Evolutionary conservation across 176 grass and related monocot genomes (phyloP).

Genomic region (Rhynchospora pubera): DNA sequence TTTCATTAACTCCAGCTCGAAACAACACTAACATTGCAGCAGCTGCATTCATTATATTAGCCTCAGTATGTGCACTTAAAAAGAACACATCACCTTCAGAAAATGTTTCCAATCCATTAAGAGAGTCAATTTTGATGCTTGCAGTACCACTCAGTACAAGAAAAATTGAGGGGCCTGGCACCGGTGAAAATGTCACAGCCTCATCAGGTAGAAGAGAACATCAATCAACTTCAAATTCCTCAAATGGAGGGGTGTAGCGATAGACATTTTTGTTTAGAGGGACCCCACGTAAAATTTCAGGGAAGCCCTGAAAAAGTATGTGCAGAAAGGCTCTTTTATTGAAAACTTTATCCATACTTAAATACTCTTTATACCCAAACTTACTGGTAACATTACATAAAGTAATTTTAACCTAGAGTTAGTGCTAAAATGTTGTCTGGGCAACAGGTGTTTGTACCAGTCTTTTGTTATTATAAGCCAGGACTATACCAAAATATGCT

Average conservation of each 20-base stretch:
- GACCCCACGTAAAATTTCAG: constrained; percentile 53
- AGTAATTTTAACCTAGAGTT: too few relatives aligned
- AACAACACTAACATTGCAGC: constrained; percentile 37
- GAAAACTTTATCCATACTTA: neutral
- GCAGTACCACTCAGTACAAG: constrained; percentile 48
- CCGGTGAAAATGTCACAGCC: constrained; percentile 35
- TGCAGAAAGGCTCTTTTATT: neutral
- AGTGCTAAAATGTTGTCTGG: too few relatives aligned
- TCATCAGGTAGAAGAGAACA: constrained; percentile 35
- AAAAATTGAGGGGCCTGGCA: constrained; percentile 76
- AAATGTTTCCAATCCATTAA: constrained; percentile 26
- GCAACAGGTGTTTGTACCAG: too few relatives aligned
- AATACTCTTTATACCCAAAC: too few relatives aligned
- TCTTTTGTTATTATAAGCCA: too few relatives aligned
- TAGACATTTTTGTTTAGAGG: constrained; percentile 38
- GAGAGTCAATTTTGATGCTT: constrained; percentile 26
- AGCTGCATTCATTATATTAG: constrained; percentile 36
- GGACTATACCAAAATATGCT: too few relatives aligned
- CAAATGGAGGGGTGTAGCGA: constrained; percentile 74
- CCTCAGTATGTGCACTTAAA: constrained; percentile 43
- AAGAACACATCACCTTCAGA: constrained; percentile 68
- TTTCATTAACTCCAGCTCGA: constrained; percentile 72
- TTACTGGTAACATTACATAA: too few relatives aligned
- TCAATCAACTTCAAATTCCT: constrained; percentile 78
- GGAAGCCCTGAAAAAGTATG: constrained; percentile 39